These are phyloP conservation scores for Jasminum sambac DNA, from an alignment of 257 asterid genomes.

Conservation along the genomic window DNA sequence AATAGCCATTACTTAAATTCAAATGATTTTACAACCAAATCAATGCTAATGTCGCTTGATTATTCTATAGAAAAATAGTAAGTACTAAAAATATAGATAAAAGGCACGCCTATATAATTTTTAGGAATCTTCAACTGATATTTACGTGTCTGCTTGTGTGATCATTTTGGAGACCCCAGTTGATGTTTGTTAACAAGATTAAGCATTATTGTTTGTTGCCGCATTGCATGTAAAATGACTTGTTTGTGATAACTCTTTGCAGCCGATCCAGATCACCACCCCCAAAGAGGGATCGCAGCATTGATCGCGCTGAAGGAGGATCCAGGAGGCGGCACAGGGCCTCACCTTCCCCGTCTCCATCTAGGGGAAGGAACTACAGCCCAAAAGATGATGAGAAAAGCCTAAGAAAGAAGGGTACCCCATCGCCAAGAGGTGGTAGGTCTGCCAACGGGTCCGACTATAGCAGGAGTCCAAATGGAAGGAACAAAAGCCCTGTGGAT, in stretches of 20 bases:
- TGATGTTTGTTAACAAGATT: not conserved
- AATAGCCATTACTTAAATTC: not conserved
- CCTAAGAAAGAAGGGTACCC: slow-evolving; percentile 41
- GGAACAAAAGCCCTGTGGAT: slow-evolving; percentile 21
- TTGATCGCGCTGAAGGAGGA: slow-evolving; percentile 45
- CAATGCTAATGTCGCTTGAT: not conserved
- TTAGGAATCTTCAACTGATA: not conserved
- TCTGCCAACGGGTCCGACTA: slow-evolving; percentile 42
- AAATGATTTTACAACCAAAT: not conserved
- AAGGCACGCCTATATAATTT: not conserved
- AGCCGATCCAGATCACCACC: slow-evolving; percentile 59
- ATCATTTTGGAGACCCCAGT: too few species aligned
- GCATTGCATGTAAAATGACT: not conserved
- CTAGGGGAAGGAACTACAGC: slow-evolving; percentile 42
- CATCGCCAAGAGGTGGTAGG: slow-evolving; percentile 41
- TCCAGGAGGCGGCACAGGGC: slow-evolving; percentile 46
- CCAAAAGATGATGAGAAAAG: slow-evolving; percentile 49
- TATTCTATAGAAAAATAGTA: not conserved
- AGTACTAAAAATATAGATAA: not conserved
- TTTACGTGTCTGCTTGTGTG: too few species aligned
- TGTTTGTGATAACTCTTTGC: slow-evolving; percentile 16
- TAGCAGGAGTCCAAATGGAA: slow-evolving; percentile 40
- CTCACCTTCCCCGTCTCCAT: slow-evolving; percentile 34
- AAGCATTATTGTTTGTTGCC: not conserved
- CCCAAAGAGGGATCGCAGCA: slow-evolving; percentile 42